phyloP scores from a whole-genome alignment of 495 filamentous ascomycete genomes.

The Aspergillus sclerotiicarbonarius region DNA sequence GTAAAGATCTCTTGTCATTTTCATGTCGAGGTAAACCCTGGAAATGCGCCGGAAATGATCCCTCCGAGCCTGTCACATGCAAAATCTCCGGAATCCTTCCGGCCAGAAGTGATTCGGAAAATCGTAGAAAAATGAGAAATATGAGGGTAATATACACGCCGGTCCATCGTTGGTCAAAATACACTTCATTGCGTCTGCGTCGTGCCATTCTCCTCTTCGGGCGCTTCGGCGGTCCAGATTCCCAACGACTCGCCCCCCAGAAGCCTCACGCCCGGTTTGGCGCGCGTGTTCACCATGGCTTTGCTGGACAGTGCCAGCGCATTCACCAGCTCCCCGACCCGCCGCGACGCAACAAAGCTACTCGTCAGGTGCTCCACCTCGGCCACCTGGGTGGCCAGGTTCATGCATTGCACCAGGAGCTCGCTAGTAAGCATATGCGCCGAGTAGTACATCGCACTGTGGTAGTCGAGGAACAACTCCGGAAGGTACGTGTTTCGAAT shows the following conservation, averaged over 20 bases:
- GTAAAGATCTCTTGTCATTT: background rate
- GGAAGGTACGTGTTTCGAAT: conserved; percentile 77
- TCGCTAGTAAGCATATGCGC: conserved; percentile 63
- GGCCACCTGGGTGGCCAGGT: conserved; percentile 65
- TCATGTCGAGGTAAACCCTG: conserved; percentile 6
- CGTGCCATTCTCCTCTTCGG: conserved; percentile 28
- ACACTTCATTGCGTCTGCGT: conserved; percentile 12
- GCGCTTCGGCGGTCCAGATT: conserved; percentile 45
- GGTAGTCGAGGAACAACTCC: conserved; percentile 77
- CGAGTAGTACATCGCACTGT: conserved; percentile 67
- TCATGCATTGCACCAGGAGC: conserved; percentile 71
- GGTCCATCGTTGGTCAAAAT: background rate
- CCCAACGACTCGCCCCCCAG: conserved; percentile 42
- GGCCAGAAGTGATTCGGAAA: conserved; percentile 1
- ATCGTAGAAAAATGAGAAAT: conserved; percentile 7
- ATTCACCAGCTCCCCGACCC: conserved; percentile 77
- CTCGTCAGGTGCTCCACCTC: conserved; percentile 61
- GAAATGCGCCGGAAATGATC: conserved; percentile 9
- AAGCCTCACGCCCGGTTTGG: conserved; percentile 31
- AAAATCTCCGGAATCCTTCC: background rate
- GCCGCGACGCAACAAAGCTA: conserved; percentile 60
- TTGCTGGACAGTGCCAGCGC: conserved; percentile 71
- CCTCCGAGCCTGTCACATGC: background rate
- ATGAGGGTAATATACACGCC: conserved; percentile 19
- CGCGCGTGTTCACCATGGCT: conserved; percentile 59